These are phyloP conservation scores for Candida pseudofarinosa DNA, from an alignment of 805 yeast species.

Conservation along the genomic window DNA sequence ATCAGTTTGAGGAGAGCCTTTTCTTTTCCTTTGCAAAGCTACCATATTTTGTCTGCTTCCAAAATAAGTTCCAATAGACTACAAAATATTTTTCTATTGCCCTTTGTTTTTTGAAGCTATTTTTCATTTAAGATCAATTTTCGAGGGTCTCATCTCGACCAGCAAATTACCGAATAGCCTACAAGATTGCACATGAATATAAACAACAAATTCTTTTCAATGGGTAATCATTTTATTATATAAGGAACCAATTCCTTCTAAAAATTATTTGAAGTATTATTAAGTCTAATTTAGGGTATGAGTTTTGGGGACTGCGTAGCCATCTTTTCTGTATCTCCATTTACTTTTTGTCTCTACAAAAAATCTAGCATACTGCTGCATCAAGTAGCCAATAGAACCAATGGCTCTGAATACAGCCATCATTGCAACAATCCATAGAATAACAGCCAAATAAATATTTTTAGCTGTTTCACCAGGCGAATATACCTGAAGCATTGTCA, in stretches of 20 bases:
- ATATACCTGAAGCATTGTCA: constrained; percentile 85
- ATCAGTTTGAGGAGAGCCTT: constrained; percentile 18
- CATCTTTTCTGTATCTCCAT: constrained; percentile 38
- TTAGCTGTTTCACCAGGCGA: constrained; percentile 51
- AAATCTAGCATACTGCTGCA: constrained; percentile 34
- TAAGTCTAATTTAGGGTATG: neutral
- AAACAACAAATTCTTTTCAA: neutral
- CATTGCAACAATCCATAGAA: constrained; percentile 89
- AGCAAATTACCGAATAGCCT: neutral
- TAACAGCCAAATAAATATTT: constrained; percentile 76
- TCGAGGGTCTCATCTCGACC: neutral
- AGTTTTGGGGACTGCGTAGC: constrained; percentile 29
- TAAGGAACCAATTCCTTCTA: neutral
- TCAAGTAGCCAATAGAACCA: constrained; percentile 73
- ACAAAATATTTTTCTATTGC: no score
- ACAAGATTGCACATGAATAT: no score
- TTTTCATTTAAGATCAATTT: neutral
- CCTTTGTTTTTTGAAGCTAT: neutral
- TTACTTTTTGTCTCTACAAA: constrained; percentile 37
- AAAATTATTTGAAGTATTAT: no score
- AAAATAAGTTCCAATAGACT: no score
- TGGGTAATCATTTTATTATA: constrained; percentile 1
- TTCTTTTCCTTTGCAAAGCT: constrained; percentile 39
- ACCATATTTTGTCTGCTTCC: constrained; percentile 29
- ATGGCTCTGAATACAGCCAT: constrained; percentile 76